Conservation (phyloP, 768 basidiomycete species). For the Mycena sanguinolenta region DNA sequence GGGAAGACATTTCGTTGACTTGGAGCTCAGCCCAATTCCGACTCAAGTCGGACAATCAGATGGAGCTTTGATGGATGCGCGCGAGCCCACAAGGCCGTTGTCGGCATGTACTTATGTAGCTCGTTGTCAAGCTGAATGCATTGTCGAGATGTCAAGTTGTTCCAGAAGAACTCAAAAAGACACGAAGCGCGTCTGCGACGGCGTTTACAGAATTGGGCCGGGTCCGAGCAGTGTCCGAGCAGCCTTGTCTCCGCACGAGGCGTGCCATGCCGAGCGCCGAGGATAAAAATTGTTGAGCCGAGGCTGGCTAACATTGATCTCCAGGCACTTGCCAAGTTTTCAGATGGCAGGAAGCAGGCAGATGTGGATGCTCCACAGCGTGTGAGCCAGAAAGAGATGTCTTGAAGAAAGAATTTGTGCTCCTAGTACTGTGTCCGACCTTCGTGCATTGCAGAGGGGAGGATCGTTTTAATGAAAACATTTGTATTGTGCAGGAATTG, state of each 20-base stretch:
- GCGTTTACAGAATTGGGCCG: neutral
- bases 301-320: neutral
- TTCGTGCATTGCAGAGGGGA: too few relatives aligned
- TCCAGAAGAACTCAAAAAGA: too few relatives aligned
- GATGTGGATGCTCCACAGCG: slow-evolving; percentile 3
- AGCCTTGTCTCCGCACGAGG: neutral
- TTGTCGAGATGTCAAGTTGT: neutral
- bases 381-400: neutral
- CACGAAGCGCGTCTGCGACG: too few relatives aligned
- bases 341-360: slow-evolving; percentile 6
- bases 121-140: neutral
- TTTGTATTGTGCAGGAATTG: too few relatives aligned
- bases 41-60: too few relatives aligned
- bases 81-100: too few relatives aligned
- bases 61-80: neutral
- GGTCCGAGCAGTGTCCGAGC: too few relatives aligned
- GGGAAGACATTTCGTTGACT: too few relatives aligned
- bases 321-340: slow-evolving; percentile 15
- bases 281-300: neutral
- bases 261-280: neutral
- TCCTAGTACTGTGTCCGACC: too few relatives aligned
- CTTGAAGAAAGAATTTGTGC: neutral
- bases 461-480: too few relatives aligned
- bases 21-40: too few relatives aligned
- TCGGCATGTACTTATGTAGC: too few relatives aligned